Base-by-base conservation (phyloP, 2,329 filamentous ascomycete genomes). In the Sporothrix protearum region DNA sequence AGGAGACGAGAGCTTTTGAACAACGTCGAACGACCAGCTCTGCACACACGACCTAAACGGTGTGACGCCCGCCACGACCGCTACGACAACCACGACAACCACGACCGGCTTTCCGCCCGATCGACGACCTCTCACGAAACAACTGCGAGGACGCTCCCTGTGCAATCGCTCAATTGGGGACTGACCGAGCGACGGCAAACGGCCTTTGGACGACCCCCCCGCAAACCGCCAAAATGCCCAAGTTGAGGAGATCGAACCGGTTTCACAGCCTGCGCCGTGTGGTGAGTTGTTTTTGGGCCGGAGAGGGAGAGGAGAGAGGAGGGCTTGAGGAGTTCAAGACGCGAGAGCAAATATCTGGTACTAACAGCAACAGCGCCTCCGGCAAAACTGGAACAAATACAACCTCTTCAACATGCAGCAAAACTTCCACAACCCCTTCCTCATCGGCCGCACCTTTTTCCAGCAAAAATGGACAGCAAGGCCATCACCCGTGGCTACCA, bases 391-490 rank as follows among this genome's bases (percentile, higher is more conserved):
- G 96, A 97, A 93, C 85, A 97, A 97, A 84, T 94, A 93, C 86
- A 97, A 97, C 80, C 86, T 99, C 75, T 99, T 92, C 88, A 97
- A 97, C 83, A 83, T 99, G 75, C 47, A 85, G 68, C 9, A 85
- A 68, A 86, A 87, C 76, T 78, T 87, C 45, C 81, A 77, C 57
- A 78, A 80, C 1, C 87, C 86, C 22, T 78, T 76, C 19, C 78
- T 76, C 73, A 77, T 78, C 42, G 78, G 12, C 75, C 81, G 83
- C 74, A 97, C 94, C 59, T 96, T 96, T 83, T 99, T 97, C 87
- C 95, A 98, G 85, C 95, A 98, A 83, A 99, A 99, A 91, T 99
- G 95, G 95, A 82, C 83, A 1, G 92, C 77, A 99, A 99, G 82
- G 89, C 94, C 28, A 81, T 90, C 75, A 88, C 93, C 55, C 90